These are phyloP conservation scores for Phytophthora pistaciae DNA, from an alignment of 352 stramenopile species.

Conservation along the genomic window DNA sequence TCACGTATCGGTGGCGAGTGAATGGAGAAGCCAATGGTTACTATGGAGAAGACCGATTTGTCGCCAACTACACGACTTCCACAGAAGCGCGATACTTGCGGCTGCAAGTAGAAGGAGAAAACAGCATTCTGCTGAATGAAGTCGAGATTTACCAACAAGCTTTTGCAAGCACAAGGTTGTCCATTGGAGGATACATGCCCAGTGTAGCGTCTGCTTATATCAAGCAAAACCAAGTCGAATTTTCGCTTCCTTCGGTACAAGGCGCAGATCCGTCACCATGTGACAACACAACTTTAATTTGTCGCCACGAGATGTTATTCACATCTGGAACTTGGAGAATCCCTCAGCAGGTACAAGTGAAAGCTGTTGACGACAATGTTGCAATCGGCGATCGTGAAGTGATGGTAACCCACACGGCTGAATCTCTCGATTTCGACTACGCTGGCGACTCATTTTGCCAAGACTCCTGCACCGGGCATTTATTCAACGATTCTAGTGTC, in stretches of 20 bases:
- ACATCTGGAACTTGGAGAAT: constrained; percentile 63
- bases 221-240: constrained; percentile 59
- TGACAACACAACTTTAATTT: constrained; percentile 47
- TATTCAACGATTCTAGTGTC: constrained; percentile 64
- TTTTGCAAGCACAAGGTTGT: constrained; percentile 56
- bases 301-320: constrained; percentile 66
- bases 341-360: constrained; percentile 46
- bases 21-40: constrained; percentile 48
- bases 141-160: constrained; percentile 73
- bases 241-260: constrained; percentile 31
- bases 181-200: constrained; percentile 65
- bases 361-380: constrained; percentile 60
- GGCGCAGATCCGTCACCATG: constrained; percentile 38
- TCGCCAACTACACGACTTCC: constrained; percentile 40
- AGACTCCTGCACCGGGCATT: constrained; percentile 26
- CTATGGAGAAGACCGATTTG: constrained; percentile 51
- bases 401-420: constrained; percentile 52
- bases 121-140: constrained; percentile 67
- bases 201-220: constrained; percentile 39
- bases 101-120: constrained; percentile 66
- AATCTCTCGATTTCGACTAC: constrained; percentile 61
- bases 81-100: constrained; percentile 56
- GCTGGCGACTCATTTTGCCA: constrained; percentile 42
- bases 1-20: constrained; percentile 66
- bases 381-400: constrained; percentile 59